Evolutionary conservation across 2,329 filamentous ascomycete genomes (phyloP).

Genomic region (Hysterium pulicare): DNA sequence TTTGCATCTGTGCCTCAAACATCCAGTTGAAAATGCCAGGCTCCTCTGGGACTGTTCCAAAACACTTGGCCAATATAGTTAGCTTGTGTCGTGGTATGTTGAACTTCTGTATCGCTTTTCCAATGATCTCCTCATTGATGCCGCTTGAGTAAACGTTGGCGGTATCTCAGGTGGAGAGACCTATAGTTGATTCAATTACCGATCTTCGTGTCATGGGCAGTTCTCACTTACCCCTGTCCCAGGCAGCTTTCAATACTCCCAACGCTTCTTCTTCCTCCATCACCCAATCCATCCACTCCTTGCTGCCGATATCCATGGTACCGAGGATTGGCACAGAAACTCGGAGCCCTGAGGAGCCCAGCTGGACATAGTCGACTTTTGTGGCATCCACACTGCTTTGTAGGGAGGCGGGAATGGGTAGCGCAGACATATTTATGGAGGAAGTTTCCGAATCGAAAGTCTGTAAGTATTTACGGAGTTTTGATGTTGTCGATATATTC

Average conservation of each 20-base stretch:
- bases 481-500: no score
- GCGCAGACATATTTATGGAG: neutral
- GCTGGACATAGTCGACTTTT: slow-evolving; percentile 32
- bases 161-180: slow-evolving; percentile 40
- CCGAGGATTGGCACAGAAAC: slow-evolving; percentile 53
- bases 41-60: slow-evolving; percentile 3
- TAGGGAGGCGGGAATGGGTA: slow-evolving; percentile 3
- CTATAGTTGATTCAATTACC: neutral
- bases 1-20: slow-evolving; percentile 21
- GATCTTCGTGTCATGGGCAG: neutral
- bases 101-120: slow-evolving; percentile 15
- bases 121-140: slow-evolving; percentile 17
- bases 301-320: slow-evolving; percentile 43
- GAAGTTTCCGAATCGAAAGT: no score
- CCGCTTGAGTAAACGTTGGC: slow-evolving; percentile 38
- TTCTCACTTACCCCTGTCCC: neutral
- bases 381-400: slow-evolving; percentile 10
- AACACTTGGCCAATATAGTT: slow-evolving; percentile 18
- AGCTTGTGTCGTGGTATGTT: slow-evolving; percentile 19
- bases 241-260: neutral
- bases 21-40: slow-evolving; percentile 1
- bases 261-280: slow-evolving; percentile 29
- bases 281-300: slow-evolving; percentile 31
- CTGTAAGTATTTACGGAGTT: no score
- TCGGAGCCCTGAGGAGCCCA: slow-evolving; percentile 50